Conservation (phyloP, 164 flowering plant genomes). For the Protea cynaroides region DNA sequence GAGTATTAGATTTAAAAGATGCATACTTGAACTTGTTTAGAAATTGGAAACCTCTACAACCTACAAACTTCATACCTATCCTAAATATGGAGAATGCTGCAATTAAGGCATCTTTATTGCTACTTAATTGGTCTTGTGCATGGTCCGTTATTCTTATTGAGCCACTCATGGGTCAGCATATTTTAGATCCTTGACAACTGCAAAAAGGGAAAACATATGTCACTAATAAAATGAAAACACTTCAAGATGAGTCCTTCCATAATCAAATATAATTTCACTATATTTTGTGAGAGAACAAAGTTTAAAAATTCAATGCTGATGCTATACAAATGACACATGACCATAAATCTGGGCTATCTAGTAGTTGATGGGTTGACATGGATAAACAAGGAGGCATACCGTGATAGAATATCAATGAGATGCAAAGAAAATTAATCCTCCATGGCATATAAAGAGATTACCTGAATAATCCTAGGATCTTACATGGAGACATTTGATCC, state of each 20-base stretch:
- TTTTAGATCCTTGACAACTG: constrained; percentile 66
- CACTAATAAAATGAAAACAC: neutral
- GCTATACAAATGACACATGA: neutral
- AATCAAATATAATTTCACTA: neutral
- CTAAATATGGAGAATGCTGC: constrained; percentile 14
- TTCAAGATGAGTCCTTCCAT: too few species aligned
- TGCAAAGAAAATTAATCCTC: too few species aligned
- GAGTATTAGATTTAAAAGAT: constrained; percentile 4
- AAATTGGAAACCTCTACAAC: constrained; percentile 15
- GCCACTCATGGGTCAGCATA: constrained; percentile 79
- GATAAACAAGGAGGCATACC: too few species aligned
- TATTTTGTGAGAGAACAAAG: too few species aligned
- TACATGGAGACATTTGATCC: too few species aligned
- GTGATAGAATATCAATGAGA: too few species aligned
- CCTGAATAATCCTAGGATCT: too few species aligned
- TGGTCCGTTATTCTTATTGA: constrained; percentile 71
- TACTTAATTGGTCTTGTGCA: constrained; percentile 94
- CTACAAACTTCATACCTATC: constrained; percentile 16
- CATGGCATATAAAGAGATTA: too few species aligned
- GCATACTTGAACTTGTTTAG: neutral
- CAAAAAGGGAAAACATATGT: constrained; percentile 10
- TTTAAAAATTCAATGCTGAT: neutral
- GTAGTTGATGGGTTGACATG: too few species aligned
- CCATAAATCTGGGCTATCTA: neutral
- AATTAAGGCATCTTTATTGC: constrained; percentile 16